Evolutionary conservation across 805 yeast species (phyloP).

Genomic region (Myxozyma sirexii): DNA sequence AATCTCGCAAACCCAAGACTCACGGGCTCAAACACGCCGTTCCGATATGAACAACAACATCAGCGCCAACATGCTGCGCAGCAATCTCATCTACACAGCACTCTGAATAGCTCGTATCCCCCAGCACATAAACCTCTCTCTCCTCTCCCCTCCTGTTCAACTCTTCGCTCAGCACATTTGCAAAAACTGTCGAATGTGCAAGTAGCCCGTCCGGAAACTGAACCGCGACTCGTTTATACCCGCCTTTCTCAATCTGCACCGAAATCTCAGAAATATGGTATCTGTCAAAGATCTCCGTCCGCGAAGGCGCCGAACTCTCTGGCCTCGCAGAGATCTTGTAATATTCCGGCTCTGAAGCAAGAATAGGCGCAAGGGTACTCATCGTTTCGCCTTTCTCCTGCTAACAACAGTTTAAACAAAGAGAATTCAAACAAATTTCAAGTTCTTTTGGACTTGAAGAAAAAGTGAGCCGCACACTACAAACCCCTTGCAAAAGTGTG

Average conservation of each 20-base stretch:
- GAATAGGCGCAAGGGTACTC: slow-evolving; percentile 58
- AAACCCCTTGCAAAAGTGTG: neutral
- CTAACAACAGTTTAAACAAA: neutral
- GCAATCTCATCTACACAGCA: slow-evolving; percentile 98
- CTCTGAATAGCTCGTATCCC: slow-evolving; percentile 93
- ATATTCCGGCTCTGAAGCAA: slow-evolving; percentile 76
- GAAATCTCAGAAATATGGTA: slow-evolving; percentile 32
- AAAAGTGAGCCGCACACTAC: neutral
- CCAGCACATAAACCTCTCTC: slow-evolving; percentile 64
- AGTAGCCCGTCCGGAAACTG: slow-evolving; percentile 88
- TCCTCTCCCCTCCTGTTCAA: slow-evolving; percentile 12
- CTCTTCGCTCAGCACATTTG: slow-evolving; percentile 45
- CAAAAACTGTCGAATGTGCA: slow-evolving; percentile 74
- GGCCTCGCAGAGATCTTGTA: slow-evolving; percentile 45
- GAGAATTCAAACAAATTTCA: neutral
- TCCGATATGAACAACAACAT: slow-evolving; percentile 88
- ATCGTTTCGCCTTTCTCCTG: neutral
- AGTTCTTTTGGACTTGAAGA: too few relatives aligned
- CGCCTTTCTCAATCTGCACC: slow-evolving; percentile 34
- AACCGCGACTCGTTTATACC: slow-evolving; percentile 58
- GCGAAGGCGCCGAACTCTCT: slow-evolving; percentile 12
- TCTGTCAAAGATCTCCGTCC: slow-evolving; percentile 55
- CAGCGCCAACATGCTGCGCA: slow-evolving; percentile 86
- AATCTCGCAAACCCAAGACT: neutral
- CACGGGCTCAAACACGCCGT: slow-evolving; percentile 86